These are phyloP conservation scores for Candida labiduridarum DNA, from an alignment of 1,139 yeast genomes.

Conservation along the genomic window DNA sequence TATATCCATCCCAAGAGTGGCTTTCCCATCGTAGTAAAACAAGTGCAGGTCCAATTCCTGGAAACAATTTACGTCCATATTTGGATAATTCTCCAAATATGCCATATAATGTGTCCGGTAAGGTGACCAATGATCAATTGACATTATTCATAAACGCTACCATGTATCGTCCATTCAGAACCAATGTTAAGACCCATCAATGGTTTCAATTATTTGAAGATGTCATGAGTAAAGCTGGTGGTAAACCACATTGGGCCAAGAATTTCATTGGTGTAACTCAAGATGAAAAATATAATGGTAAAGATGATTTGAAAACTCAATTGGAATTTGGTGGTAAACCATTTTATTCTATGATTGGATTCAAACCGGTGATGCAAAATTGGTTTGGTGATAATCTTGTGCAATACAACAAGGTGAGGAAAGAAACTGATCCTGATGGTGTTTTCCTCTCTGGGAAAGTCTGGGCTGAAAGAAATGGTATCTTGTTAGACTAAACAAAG, in stretches of 20 bases:
- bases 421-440: constrained; percentile 75
- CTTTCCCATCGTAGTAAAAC: constrained; percentile 36
- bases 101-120: constrained; percentile 48
- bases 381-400: constrained; percentile 81
- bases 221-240: constrained; percentile 74
- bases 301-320: constrained; percentile 37
- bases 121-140: constrained; percentile 74
- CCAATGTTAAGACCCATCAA: constrained; percentile 69
- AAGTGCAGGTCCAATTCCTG: constrained; percentile 75
- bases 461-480: constrained; percentile 84
- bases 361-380: constrained; percentile 63
- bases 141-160: constrained; percentile 91
- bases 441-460: constrained; percentile 74
- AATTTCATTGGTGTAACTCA: constrained; percentile 72
- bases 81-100: constrained; percentile 77
- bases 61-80: constrained; percentile 79
- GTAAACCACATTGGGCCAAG: constrained; percentile 99
- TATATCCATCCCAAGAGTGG: constrained; percentile 46
- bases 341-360: constrained; percentile 82
- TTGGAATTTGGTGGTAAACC: constrained; percentile 44
- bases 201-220: constrained; percentile 89
- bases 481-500: constrained; percentile 37
- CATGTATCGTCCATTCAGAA: constrained; percentile 88
- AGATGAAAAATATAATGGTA: constrained; percentile 25
- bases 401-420: constrained; percentile 62